Evolutionary conservation across 2,329 filamentous ascomycete species (phyloP).

Genomic region (Fusarium albosuccineum): DNA sequence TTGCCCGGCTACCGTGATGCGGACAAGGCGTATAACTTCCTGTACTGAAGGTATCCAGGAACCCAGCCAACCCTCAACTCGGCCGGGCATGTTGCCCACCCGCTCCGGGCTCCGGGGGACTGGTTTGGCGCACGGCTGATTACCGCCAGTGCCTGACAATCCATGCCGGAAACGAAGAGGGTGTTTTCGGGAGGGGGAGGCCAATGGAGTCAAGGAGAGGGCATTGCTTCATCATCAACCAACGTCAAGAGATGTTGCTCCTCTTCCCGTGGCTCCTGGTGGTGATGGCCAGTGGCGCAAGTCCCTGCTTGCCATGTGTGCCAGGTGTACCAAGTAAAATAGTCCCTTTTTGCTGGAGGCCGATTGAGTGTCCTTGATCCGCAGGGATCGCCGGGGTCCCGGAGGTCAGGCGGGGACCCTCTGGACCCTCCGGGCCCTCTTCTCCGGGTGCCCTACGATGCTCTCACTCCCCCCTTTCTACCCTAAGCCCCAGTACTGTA

Average conservation of each 20-base stretch:
- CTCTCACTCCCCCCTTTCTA: constrained; percentile 18
- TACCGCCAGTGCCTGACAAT: constrained; percentile 38
- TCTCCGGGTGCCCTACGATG: constrained; percentile 24
- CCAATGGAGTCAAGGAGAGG: constrained; percentile 25
- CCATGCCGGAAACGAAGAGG: constrained; percentile 28
- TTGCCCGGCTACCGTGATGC: background rate
- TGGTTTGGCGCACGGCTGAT: constrained; percentile 38
- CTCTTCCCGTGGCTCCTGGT: background rate
- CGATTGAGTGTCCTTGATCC: constrained; percentile 9
- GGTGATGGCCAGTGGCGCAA: background rate
- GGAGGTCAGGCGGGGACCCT: constrained; percentile 3
- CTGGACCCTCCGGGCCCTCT: constrained; percentile 27
- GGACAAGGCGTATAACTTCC: background rate
- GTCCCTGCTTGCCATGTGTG: constrained; percentile 33
- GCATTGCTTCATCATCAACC: constrained; percentile 6
- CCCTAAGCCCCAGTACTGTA: constrained; percentile 6
- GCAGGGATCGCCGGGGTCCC: constrained; percentile 31
- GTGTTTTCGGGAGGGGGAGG: background rate
- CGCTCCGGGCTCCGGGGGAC: constrained; percentile 32
- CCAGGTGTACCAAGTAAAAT: constrained; percentile 2
- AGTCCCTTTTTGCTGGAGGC: constrained; percentile 23
- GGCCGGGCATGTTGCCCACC: constrained; percentile 26
- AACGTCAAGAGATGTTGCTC: background rate
- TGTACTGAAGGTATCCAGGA: constrained; percentile 5
- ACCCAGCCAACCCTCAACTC: constrained; percentile 20